Conservation (phyloP, 1,284 basidiomycete species). For the Ceratorhiza oryzae-sativae region DNA sequence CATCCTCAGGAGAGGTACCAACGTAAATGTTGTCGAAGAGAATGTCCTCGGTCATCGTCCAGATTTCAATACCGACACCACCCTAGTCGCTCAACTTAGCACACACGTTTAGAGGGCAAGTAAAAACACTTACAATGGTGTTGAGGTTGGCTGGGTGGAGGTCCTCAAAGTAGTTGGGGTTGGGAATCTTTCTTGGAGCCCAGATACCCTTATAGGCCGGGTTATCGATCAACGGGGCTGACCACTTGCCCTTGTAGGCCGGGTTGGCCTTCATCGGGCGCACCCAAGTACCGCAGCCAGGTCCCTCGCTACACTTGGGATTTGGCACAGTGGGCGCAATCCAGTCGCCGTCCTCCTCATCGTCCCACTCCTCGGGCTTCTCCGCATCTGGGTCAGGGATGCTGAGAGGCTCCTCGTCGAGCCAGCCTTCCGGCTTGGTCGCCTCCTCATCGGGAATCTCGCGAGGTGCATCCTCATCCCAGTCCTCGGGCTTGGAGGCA, state of each 20-base stretch:
- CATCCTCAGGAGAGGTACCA: constrained; percentile 85
- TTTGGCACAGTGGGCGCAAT: constrained; percentile 88
- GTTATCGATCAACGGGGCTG: constrained; percentile 92
- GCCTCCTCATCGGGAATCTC: constrained; percentile 90
- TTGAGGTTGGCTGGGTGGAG: constrained; percentile 82
- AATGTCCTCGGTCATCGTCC: constrained; percentile 99
- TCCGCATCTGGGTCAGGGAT: constrained; percentile 93
- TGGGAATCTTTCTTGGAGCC: constrained; percentile 90
- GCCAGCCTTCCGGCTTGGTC: constrained; percentile 93
- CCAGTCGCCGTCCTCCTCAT: constrained; percentile 99
- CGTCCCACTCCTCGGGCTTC: constrained; percentile 99
- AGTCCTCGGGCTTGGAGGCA: constrained; percentile 93
- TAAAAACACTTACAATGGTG: constrained; percentile 68
- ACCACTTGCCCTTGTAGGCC: constrained; percentile 96
- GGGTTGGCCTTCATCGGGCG: constrained; percentile 91
- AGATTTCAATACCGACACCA: constrained; percentile 95
- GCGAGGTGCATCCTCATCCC: constrained; percentile 94
- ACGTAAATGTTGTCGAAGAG: constrained; percentile 95
- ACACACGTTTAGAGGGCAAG: not conserved
- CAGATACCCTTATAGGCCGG: constrained; percentile 97
- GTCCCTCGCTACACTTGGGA: constrained; percentile 86
- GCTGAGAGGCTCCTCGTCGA: constrained; percentile 82
- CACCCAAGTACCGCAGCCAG: constrained; percentile 93
- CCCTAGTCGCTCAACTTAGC: constrained; percentile 58
- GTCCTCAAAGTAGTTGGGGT: constrained; percentile 95